Percentiles rank a stretch among this genome's conserved stretches.
phyloP scores from a whole-genome alignment of 2,329 filamentous ascomycete genomes.

The Aspergillus proliferans region DNA sequence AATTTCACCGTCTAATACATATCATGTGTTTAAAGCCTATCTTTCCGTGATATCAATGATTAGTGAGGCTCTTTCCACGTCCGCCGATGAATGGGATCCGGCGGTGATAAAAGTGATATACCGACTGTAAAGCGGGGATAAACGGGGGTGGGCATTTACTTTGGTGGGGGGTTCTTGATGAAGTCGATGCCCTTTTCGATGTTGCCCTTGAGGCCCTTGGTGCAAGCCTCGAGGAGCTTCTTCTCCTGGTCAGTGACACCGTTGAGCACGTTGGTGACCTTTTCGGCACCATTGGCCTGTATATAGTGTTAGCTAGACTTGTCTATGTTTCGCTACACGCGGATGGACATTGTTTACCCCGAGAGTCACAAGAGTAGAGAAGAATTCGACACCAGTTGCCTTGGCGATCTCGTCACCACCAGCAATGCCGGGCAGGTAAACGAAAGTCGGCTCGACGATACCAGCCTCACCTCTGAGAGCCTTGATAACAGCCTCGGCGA shows the following conservation, averaged over 20 bases:
- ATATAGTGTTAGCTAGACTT: slow-evolving; percentile 22
- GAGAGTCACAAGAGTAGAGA: slow-evolving; percentile 92
- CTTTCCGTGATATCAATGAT: slow-evolving; percentile 31
- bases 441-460: slow-evolving; percentile 88
- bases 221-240: slow-evolving; percentile 69
- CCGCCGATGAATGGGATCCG: slow-evolving; percentile 7
- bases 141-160: slow-evolving; percentile 55
- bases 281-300: slow-evolving; percentile 76
- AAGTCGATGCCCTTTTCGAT: slow-evolving; percentile 92
- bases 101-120: slow-evolving; percentile 10
- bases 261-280: slow-evolving; percentile 72
- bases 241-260: slow-evolving; percentile 81
- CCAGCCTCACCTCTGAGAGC: slow-evolving; percentile 84
- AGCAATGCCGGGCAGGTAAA: slow-evolving; percentile 85
- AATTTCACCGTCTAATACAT: slow-evolving; percentile 18
- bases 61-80: slow-evolving; percentile 29
- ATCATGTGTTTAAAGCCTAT: slow-evolving; percentile 38
- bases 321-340: slow-evolving; percentile 17
- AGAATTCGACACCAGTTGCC: slow-evolving; percentile 81
- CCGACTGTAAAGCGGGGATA: slow-evolving; percentile 17
- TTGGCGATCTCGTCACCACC: slow-evolving; percentile 82
- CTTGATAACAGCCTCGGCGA: slow-evolving; percentile 89
- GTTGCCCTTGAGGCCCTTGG: slow-evolving; percentile 80
- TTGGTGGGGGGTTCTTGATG: slow-evolving; percentile 78
- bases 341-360: slow-evolving; percentile 60